Evolutionary conservation across 1,284 basidiomycete species (phyloP).

Genomic region (Termitomyces sp.): DNA sequence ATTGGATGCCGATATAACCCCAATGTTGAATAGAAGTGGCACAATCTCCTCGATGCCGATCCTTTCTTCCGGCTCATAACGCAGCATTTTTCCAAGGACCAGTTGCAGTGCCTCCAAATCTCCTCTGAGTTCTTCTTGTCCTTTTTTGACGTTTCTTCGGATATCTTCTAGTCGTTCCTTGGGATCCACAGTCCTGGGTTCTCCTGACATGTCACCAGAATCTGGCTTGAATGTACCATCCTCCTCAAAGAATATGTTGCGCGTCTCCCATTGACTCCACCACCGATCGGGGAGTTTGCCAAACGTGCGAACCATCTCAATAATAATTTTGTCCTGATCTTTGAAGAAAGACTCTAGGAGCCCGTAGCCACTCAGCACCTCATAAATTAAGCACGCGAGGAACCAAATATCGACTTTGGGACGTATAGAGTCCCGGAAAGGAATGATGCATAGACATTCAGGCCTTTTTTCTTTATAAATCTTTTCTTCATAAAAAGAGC

Average conservation of each 20-base stretch:
- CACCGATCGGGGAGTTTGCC: slow-evolving; percentile 8
- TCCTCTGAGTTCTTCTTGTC: too few species aligned
- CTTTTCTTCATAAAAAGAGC: too few species aligned
- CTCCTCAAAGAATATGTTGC: not conserved
- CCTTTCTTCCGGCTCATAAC: slow-evolving; percentile 7
- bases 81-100: slow-evolving; percentile 2
- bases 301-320: slow-evolving; percentile 9
- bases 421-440: too few species aligned
- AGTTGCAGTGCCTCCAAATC: slow-evolving; percentile 2
- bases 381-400: too few species aligned
- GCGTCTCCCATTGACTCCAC: slow-evolving; percentile 5
- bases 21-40: too few species aligned
- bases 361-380: too few species aligned
- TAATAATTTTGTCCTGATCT: slow-evolving; percentile 1
- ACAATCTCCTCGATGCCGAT: slow-evolving; percentile 7
- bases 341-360: slow-evolving; percentile 4
- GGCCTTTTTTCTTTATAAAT: too few species aligned
- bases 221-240: slow-evolving; percentile 2
- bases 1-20: too few species aligned
- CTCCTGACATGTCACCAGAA: slow-evolving; percentile 4
- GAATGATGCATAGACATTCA: too few species aligned
- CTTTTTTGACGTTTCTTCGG: too few species aligned
- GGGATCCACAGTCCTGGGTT: slow-evolving; percentile 5
- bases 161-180: not conserved
- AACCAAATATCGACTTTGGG: too few species aligned